Evolutionary conservation across 352 stramenopile genomes (phyloP), one percentile per base, ranked within the genome.

Genomic region (Elongisporangium senticosum): DNA sequence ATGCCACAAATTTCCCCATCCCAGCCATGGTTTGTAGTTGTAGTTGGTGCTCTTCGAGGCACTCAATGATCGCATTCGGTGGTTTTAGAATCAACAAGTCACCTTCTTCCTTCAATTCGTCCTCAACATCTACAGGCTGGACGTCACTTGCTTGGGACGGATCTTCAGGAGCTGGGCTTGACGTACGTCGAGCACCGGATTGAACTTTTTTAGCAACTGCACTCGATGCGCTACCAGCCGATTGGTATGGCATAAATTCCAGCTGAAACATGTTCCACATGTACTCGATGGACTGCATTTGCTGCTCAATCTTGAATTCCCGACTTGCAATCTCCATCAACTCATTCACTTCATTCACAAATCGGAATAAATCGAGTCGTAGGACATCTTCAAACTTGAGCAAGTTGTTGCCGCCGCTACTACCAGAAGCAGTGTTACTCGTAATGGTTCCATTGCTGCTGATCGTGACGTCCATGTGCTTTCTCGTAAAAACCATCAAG

Each of bases 241-340:
- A 86, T 68, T 96, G 96, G 68, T 97, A 97, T 13, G 87, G 67
- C 23, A 96, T 77, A 64, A 98, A 98, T 51, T 97, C 87, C 22
- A 98, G 89, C 55, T 90, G 78, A 52, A 98, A 93, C n/a, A 77
- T 70, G 51, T 72, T 79, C 95, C 94, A 98, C 3, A 87, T 76
- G 3, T 62, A 79, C 69, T 98, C 90, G 54, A 98, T 98, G 15
- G 95, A 75, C 3, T 72, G 77, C n/a, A 98, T 72, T 53, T 98
- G 95, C 61, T 97, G 96, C 62, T 98, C 95, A 59, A 98, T 98
- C 72, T 98, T 98, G 57, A 98, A 96, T 56, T 98, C 95, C n/a
- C 97, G 96, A 15, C 79, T 90, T 53, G 94, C 95, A 58, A 97
- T 96, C 67, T 98, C 94, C 2, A 98, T 90, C 20, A 98, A 79